phyloP scores from a whole-genome alignment of 768 basidiomycete genomes.

The Boletus vermiculosoides region DNA sequence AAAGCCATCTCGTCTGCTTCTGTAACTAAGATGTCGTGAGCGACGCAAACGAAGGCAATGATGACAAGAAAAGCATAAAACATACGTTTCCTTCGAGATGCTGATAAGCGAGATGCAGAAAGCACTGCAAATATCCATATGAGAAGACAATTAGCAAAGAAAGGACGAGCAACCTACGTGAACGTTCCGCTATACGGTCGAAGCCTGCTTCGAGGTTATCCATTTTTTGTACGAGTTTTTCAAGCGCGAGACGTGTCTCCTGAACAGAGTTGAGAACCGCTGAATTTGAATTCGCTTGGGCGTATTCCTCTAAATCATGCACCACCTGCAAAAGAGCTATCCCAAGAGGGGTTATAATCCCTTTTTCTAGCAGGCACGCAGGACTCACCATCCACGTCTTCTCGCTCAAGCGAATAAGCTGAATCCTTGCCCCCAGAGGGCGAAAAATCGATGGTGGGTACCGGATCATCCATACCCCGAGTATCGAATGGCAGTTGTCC shows the following conservation, averaged over 20 bases:
- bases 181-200: constrained; percentile 83
- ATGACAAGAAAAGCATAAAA: constrained; percentile 15
- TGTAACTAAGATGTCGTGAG: constrained; percentile 44
- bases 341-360: constrained; percentile 10
- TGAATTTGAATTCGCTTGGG: constrained; percentile 44
- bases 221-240: constrained; percentile 73
- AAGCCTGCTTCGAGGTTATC: constrained; percentile 78
- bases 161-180: constrained; percentile 48
- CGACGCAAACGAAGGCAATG: neutral
- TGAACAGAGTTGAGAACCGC: constrained; percentile 54
- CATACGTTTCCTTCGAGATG: constrained; percentile 72
- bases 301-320: constrained; percentile 62
- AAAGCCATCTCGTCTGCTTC: constrained; percentile 77
- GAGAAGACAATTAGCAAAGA: neutral
- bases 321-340: constrained; percentile 61
- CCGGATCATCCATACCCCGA: constrained; percentile 75
- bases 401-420: constrained; percentile 63
- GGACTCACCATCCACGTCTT: constrained; percentile 67
- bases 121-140: constrained; percentile 50
- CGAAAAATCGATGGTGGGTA: constrained; percentile 78
- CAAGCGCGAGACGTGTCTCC: constrained; percentile 60
- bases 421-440: constrained; percentile 63
- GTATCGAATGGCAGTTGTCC: constrained; percentile 87
- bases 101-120: constrained; percentile 68
- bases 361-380: neutral